phyloP scores from a whole-genome alignment of 805 yeast species.

The Pichia californica region DNA sequence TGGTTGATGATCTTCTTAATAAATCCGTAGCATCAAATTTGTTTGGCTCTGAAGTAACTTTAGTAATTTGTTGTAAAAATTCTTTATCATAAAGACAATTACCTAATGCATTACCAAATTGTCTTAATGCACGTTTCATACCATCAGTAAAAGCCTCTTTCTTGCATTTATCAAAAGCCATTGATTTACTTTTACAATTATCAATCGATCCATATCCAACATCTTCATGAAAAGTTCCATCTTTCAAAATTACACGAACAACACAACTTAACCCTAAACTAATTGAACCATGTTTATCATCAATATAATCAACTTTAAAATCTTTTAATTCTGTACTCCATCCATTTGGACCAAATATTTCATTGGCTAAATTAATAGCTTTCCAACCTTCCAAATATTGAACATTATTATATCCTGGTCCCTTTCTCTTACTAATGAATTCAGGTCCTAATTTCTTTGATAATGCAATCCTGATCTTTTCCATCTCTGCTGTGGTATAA shows the following conservation, averaged over 20 bases:
- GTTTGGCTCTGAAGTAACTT: constrained; percentile 31
- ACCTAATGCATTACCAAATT: constrained; percentile 76
- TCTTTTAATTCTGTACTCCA: constrained; percentile 70
- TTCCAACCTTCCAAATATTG: constrained; percentile 82
- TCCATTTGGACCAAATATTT: constrained; percentile 77
- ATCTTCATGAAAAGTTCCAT: constrained; percentile 78
- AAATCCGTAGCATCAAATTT: constrained; percentile 27
- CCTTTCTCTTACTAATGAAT: constrained; percentile 67
- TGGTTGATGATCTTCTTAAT: constrained; percentile 19
- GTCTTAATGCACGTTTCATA: constrained; percentile 67
- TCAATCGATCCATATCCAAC: constrained; percentile 72
- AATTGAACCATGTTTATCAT: constrained; percentile 50
- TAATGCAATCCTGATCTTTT: constrained; percentile 24
- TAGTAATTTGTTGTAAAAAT: constrained; percentile 45
- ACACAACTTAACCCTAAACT: constrained; percentile 65
- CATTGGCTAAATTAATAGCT: constrained; percentile 72
- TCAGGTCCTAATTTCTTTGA: constrained; percentile 61
- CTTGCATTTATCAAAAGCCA: constrained; percentile 74
- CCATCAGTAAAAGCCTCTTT: constrained; percentile 87
- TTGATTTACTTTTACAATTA: constrained; percentile 59
- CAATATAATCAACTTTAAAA: constrained; percentile 65
- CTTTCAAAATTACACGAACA: constrained; percentile 66
- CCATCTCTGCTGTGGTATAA: constrained; percentile 24
- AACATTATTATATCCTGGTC: constrained; percentile 63
- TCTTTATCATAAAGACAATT: constrained; percentile 79